Evolutionary conservation across 352 stramenopile species (phyloP), one percentile per base, ranked within the genome.

Genomic region (Phytophthora pinifolia): DNA sequence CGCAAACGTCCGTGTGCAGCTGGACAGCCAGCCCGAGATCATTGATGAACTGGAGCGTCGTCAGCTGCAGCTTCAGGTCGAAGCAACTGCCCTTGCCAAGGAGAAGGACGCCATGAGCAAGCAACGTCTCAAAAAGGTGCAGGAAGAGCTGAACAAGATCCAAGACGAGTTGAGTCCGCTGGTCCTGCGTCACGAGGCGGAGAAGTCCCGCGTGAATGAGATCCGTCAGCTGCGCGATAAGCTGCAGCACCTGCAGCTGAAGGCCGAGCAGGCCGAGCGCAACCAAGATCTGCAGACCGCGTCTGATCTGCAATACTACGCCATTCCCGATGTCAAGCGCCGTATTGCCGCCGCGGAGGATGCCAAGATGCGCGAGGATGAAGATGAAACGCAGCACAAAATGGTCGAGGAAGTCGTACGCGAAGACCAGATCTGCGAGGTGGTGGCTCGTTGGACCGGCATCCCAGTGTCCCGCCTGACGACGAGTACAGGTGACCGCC

Each of bases 241-340:
- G 61, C 88, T 99, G 32, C 79, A 92, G 47, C 65, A 85, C 31
- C 60, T 98, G 14, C 86, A 98, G 48, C 63, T 97, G 31, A 97
- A 99, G 60, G 92, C 98, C n/a, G 80, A 96, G 47, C 82, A 95
- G 56, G 92, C 89, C 1, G 88, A 99, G 65, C 83, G 96, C 22
- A 89, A 93, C 57, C 96, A 96, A 59, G 96, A 99, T 62, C 67
- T 99, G 5, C 89, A 96, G 44, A 92, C 83, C 14, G 97, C 97
- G 29, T 94, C 96, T 2, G 94, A 99, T 65, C 62, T 99, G 6
- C 97, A 98, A 54, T 99, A 99, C 66, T 92, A 92, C 20, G 91
- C 86, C 4, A 90, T 99, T 56, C 96, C 97, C 2, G 80, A 94
- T 36, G 77, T 99, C 0, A 76, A 98, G 71, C 79, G 83, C 31